Percentiles rank a stretch among this genome's conserved stretches.
These are phyloP conservation scores for Penstemon newberryi DNA, from an alignment of 257 asterid genomes.

Conservation along the genomic window DNA sequence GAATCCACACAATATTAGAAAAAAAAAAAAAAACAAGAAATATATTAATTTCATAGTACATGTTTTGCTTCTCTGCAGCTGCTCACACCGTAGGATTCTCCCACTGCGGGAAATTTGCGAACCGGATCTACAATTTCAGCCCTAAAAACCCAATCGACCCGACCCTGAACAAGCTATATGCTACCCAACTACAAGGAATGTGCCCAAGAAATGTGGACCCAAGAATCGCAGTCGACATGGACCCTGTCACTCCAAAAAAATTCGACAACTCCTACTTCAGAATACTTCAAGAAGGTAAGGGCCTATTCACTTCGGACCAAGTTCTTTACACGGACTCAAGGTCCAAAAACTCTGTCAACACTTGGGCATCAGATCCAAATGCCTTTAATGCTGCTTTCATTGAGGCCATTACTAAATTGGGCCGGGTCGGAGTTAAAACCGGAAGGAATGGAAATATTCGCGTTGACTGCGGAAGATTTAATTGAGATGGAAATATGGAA, in stretches of 20 bases:
- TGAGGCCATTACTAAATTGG: constrained; percentile 69
- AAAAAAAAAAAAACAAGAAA: too few species aligned
- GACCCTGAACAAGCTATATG: constrained; percentile 62
- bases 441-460: constrained; percentile 71
- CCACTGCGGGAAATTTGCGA: constrained; percentile 68
- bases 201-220: constrained; percentile 74
- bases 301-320: constrained; percentile 86
- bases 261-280: constrained; percentile 71
- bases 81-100: constrained; percentile 85
- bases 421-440: constrained; percentile 82
- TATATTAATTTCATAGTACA: too few species aligned
- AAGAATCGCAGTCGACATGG: constrained; percentile 70
- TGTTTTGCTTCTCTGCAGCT: constrained; percentile 37
- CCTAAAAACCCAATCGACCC: constrained; percentile 57
- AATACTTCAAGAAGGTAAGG: constrained; percentile 68
- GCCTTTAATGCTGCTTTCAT: constrained; percentile 55
- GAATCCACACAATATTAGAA: too few species aligned
- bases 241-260: constrained; percentile 61
- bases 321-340: constrained; percentile 63
- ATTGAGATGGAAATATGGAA: constrained; percentile 28
- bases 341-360: constrained; percentile 44
- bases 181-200: constrained; percentile 45
- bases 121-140: constrained; percentile 71
- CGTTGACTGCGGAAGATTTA: constrained; percentile 68
- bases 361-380: constrained; percentile 50